phyloP scores from a whole-genome alignment of 225 moss, liverwort and hornwort genomes.

The Asterella californica region DNA sequence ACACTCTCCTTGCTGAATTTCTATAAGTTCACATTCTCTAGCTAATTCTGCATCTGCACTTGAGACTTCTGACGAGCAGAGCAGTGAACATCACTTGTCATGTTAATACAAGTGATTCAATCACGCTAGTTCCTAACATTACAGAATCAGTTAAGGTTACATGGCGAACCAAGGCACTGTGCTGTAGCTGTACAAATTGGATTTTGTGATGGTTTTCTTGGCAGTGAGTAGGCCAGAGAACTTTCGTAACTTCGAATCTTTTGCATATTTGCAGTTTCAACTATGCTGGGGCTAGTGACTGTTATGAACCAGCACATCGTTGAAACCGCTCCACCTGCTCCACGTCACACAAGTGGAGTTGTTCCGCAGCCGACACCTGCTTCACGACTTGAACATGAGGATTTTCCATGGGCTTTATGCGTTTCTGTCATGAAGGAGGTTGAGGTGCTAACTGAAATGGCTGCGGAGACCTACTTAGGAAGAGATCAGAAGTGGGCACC shows the following conservation, averaged over 20 bases:
- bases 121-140: background rate
- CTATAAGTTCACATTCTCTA: background rate
- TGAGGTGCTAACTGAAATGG: slow-evolving; percentile 92
- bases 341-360: slow-evolving; percentile 26
- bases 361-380: slow-evolving; percentile 3
- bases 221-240: background rate
- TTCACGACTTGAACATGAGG: slow-evolving; percentile 30
- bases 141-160: background rate
- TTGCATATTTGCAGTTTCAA: slow-evolving; percentile 61
- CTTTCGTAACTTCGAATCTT: slow-evolving; percentile 17
- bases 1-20: background rate
- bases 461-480: slow-evolving; percentile 77
- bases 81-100: background rate
- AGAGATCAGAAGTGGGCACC: slow-evolving; percentile 90
- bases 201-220: background rate
- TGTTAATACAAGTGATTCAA: background rate
- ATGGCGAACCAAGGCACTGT: background rate
- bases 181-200: background rate
- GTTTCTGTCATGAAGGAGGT: slow-evolving; percentile 88
- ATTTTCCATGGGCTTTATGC: slow-evolving; percentile 77
- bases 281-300: slow-evolving; percentile 72
- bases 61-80: background rate
- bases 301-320: slow-evolving; percentile 96
- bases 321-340: slow-evolving; percentile 54
- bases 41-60: background rate